Conservation (phyloP, 352 stramenopile species). For the Globisporangium abappressorium region DNA sequence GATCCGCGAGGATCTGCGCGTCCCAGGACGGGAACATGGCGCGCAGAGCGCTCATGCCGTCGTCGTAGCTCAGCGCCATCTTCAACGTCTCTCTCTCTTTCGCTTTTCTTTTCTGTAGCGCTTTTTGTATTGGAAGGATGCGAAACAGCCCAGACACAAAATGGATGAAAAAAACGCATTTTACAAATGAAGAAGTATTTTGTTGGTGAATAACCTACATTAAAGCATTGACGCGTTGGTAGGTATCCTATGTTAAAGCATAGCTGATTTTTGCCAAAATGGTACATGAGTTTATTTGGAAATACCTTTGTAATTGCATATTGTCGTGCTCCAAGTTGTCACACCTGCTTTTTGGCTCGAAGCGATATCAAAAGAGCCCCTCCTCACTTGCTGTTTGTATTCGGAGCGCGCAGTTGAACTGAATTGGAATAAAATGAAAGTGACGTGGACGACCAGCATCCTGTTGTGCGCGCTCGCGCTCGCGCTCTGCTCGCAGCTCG, state of each 20-base stretch:
- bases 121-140: not conserved
- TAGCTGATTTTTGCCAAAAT: not conserved
- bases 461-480: conserved; percentile 21
- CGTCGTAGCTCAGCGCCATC: conserved; percentile 61
- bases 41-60: conserved; percentile 59
- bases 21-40: conserved; percentile 82
- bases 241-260: not conserved
- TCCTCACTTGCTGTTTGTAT: conserved; percentile 3
- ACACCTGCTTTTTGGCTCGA: not conserved
- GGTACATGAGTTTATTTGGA: not conserved
- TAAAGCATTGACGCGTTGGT: not conserved
- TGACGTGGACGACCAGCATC: conserved; percentile 15
- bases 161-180: not conserved
- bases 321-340: not conserved
- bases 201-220: not conserved
- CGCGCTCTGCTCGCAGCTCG: conserved; percentile 22
- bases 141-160: not conserved
- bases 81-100: conserved; percentile 7
- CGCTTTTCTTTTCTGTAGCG: not conserved
- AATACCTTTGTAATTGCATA: conserved; percentile 9
- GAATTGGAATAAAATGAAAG: conserved; percentile 13
- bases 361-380: not conserved
- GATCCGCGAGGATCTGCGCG: conserved; percentile 43
- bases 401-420: not conserved
- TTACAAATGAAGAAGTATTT: too few relatives aligned